Evolutionary conservation across 1,284 basidiomycete species (phyloP).

Genomic region (Cryptococcus sp.): DNA sequence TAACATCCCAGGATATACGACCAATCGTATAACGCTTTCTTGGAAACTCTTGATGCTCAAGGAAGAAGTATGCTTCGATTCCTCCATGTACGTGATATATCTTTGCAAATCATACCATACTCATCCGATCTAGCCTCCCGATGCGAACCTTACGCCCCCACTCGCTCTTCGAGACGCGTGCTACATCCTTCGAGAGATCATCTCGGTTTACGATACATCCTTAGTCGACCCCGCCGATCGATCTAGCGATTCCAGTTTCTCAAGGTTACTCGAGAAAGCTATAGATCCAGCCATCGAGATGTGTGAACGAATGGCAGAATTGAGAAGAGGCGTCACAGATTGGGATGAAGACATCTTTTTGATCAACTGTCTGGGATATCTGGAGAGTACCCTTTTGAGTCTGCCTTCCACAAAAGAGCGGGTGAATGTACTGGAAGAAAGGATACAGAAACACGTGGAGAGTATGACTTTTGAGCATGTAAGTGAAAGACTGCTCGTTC

Average conservation of each 20-base stretch:
- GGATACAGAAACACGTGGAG: conserved; percentile 63
- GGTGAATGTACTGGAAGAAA: conserved; percentile 55
- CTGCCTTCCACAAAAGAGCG: conserved; percentile 69
- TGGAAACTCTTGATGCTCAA: conserved; percentile 75
- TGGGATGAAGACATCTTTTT: conserved; percentile 81
- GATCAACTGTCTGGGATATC: conserved; percentile 75
- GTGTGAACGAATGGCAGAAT: conserved; percentile 64
- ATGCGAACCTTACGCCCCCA: conserved; percentile 70
- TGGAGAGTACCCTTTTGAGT: conserved; percentile 68
- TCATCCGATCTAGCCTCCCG: conserved; percentile 58
- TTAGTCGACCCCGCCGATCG: conserved; percentile 53
- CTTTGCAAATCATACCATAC: not conserved
- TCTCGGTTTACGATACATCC: conserved; percentile 79
- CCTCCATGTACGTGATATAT: conserved; percentile 56
- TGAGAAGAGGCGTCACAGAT: conserved; percentile 53
- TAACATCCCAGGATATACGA: conserved; percentile 62
- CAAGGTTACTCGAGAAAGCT: conserved; percentile 69
- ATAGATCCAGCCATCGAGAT: conserved; percentile 76
- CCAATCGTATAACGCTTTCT: conserved; percentile 74
- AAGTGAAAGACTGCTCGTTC: conserved; percentile 49
- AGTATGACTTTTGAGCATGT: conserved; percentile 76
- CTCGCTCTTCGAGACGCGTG: conserved; percentile 71
- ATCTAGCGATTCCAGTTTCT: conserved; percentile 54
- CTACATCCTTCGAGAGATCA: conserved; percentile 78
- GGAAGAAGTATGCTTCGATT: conserved; percentile 68